phyloP scores from a whole-genome alignment of 1,284 basidiomycete genomes.

The Mycosarcoma maydis region DNA sequence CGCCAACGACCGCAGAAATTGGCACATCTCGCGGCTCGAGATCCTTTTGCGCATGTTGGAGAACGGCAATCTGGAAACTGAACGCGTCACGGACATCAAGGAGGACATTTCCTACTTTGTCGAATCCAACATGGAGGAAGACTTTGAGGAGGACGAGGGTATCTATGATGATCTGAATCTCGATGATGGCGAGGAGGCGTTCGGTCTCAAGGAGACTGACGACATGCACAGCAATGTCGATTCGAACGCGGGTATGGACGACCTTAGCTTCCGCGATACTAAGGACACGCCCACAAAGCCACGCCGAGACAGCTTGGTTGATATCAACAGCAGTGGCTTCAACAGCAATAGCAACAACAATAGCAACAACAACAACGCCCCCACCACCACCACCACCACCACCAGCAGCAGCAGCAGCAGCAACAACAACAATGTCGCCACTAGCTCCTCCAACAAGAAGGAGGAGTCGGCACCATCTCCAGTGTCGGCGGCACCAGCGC shows the following conservation, averaged over 20 bases:
- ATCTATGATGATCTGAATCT: constrained; percentile 98
- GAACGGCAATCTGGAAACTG: constrained; percentile 87
- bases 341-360: constrained; percentile 72
- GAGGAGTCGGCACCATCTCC: constrained; percentile 24
- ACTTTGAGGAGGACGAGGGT: constrained; percentile 96
- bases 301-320: constrained; percentile 38
- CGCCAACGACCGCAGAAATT: constrained; percentile 91
- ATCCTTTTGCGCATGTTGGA: constrained; percentile 91
- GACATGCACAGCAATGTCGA: constrained; percentile 72
- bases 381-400: constrained; percentile 68
- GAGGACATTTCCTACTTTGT: constrained; percentile 98
- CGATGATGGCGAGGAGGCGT: constrained; percentile 82
- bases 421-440: too few species aligned
- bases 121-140: constrained; percentile 93
- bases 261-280: constrained; percentile 34
- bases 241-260: constrained; percentile 69
- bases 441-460: constrained; percentile 38
- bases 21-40: constrained; percentile 94
- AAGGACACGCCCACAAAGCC: constrained; percentile 42
- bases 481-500: constrained; percentile 12
- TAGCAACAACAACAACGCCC: constrained; percentile 59
- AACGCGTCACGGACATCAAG: constrained; percentile 83
- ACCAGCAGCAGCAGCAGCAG: constrained; percentile 52
- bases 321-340: constrained; percentile 70
- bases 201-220: constrained; percentile 72